A percentile compares a stretch with the other conserved stretches of the same genome.
These are phyloP conservation scores for Cymodocea nodosa DNA, from an alignment of 116 monocot genomes.

Conservation along the genomic window DNA sequence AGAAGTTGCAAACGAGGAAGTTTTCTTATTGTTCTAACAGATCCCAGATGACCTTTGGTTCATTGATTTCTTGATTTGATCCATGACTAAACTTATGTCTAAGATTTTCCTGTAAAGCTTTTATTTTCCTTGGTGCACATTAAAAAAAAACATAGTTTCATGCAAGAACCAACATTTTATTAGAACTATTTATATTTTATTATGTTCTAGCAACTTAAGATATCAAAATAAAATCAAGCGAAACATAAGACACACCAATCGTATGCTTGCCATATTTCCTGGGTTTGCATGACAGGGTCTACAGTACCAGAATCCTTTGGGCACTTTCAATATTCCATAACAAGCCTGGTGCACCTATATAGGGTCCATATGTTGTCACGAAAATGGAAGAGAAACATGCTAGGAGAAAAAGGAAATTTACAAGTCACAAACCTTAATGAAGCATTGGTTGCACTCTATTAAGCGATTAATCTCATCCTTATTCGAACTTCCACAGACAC, in stretches of 20 bases:
- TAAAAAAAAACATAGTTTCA: too few species aligned
- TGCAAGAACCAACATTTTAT: too few species aligned
- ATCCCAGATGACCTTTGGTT: too few species aligned
- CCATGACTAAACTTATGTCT: too few species aligned
- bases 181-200: too few species aligned
- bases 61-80: too few species aligned
- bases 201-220: too few species aligned
- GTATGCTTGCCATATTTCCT: slow-evolving; percentile 45
- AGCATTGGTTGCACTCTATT: slow-evolving; percentile 59
- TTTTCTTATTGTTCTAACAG: too few species aligned
- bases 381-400: slow-evolving; percentile 1
- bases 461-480: slow-evolving; percentile 55
- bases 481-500: slow-evolving; percentile 76
- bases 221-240: too few species aligned
- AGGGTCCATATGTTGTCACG: not conserved
- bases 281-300: slow-evolving; percentile 67
- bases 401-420: not conserved
- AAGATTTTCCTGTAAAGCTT: too few species aligned
- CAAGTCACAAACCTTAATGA: slow-evolving; percentile 47
- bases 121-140: too few species aligned
- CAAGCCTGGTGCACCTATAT: slow-evolving; percentile 90
- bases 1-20: too few species aligned
- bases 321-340: slow-evolving; percentile 76
- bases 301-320: slow-evolving; percentile 65
- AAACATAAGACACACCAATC: not conserved